Evolutionary conservation across 2,329 filamentous ascomycete species (phyloP), one percentile per base, ranked within the genome.

Genomic region (Aspergillus spinulosporus): DNA sequence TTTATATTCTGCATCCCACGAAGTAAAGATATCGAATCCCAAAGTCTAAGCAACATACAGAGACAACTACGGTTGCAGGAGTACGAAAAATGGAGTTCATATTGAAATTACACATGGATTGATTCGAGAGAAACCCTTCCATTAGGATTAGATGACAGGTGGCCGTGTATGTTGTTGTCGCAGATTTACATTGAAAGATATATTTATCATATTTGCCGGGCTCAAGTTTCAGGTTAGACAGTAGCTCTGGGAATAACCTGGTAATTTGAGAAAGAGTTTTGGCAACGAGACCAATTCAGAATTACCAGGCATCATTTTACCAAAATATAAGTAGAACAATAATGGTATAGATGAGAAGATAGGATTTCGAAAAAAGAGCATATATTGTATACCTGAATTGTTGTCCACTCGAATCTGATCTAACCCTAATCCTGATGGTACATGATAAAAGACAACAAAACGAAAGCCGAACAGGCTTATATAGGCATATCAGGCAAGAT

Each of bases 341-440:
- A 21, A 21, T 21, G 21, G 21, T 21, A 21, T 21, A 21, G 21
- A 21, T 21, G 21, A 21, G 21, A 21, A 21, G 21, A 47, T 15
- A 15, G 8, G 29, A 15, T 21, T 29, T 11, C 15, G 37, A 15
- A 36, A 36, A 34, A 37, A 32, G 11, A 11, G 29, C 15, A 21
- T 34, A 32, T 29, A 29, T 11, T 11, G 29, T 31, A 21, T 45
- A 12, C 12, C 46, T 29, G 8, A 15, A 15, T 31, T 26, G 8
- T 37, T 9, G 8, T 46, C 42, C 42, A 36, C 31, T 52, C 14
- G 49, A 21, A 21, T 21, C 39, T 12, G 1, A 37, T 45, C 49
- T 34, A 50, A 46, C 50, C 42, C 31, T 46, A 46, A 39, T 46
- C 42, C 42, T 46, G 43, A 39, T 46, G 34, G 21, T 52, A 52